phyloP scores from a whole-genome alignment of 2,329 filamentous ascomycete species.

The Aspergillus pseudoviridinutans region DNA sequence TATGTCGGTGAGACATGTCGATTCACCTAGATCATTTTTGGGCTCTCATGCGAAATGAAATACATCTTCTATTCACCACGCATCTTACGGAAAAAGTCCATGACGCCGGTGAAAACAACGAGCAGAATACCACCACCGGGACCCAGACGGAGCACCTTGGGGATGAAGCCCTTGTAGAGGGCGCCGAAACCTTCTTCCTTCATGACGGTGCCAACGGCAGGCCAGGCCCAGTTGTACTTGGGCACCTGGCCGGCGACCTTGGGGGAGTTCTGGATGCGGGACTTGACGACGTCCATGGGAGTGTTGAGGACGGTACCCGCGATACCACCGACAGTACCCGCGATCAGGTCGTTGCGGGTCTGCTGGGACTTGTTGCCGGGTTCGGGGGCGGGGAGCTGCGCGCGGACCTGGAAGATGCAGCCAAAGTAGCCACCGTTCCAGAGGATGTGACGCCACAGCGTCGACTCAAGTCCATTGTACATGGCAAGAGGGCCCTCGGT shows the following conservation, averaged over 20 bases:
- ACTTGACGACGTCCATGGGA: conserved; percentile 96
- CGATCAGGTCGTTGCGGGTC: conserved; percentile 82
- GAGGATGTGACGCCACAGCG: conserved; percentile 88
- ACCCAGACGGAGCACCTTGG: conserved; percentile 80
- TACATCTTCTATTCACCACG: conserved; percentile 37
- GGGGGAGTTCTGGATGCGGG: conserved; percentile 89
- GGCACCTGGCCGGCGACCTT: conserved; percentile 74
- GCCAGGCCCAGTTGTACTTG: conserved; percentile 99
- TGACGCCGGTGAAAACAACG: conserved; percentile 48
- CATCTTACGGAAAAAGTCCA: conserved; percentile 81
- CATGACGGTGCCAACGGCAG: conserved; percentile 77
- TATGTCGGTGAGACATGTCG: not conserved
- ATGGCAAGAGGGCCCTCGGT: conserved; percentile 80
- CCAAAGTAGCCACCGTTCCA: conserved; percentile 98
- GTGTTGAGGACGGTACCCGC: conserved; percentile 91
- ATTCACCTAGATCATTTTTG: not conserved
- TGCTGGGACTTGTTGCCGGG: conserved; percentile 67
- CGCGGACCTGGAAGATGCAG: conserved; percentile 94
- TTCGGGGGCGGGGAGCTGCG: conserved; percentile 73
- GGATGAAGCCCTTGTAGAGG: conserved; percentile 95
- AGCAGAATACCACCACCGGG: conserved; percentile 62
- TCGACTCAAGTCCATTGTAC: conserved; percentile 96
- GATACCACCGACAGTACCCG: conserved; percentile 83
- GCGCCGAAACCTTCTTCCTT: conserved; percentile 90
- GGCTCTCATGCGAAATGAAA: not conserved